Evolutionary conservation across 257 asterid species (phyloP).

Genomic region (Nicotiana otophora): DNA sequence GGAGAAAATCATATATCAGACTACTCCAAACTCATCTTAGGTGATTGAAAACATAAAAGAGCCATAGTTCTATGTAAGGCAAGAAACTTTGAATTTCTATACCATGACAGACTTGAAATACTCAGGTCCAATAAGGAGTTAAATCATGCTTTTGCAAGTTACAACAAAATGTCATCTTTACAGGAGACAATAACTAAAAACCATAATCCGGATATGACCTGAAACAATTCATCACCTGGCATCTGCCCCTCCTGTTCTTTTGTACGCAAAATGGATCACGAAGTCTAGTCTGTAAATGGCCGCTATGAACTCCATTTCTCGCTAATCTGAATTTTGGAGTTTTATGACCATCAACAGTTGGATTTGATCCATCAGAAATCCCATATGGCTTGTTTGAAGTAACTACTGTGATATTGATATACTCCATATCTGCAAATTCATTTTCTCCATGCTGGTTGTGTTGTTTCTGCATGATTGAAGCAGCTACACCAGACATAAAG

Average conservation of each 20-base stretch:
- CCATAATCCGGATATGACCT: conserved; percentile 2
- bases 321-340: conserved; percentile 43
- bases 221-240: conserved; percentile 46
- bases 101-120: neutral
- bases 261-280: conserved; percentile 70
- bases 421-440: conserved; percentile 77
- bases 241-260: conserved; percentile 59
- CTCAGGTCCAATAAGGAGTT: neutral
- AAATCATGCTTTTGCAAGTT: neutral
- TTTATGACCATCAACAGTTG: conserved; percentile 49
- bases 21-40: too few species aligned
- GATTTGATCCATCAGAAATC: conserved; percentile 64
- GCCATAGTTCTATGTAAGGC: neutral
- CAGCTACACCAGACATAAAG: conserved; percentile 67
- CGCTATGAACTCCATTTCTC: conserved; percentile 66
- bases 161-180: neutral
- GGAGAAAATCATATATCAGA: neutral
- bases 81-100: neutral
- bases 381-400: conserved; percentile 83
- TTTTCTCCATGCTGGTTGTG: conserved; percentile 47
- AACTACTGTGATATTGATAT: conserved; percentile 66
- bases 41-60: neutral
- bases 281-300: conserved; percentile 73
- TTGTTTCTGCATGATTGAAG: conserved; percentile 62
- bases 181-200: neutral